Conservation (phyloP, 225 moss, liverwort and hornwort species). For the Pseudoscleropodium purum region DNA sequence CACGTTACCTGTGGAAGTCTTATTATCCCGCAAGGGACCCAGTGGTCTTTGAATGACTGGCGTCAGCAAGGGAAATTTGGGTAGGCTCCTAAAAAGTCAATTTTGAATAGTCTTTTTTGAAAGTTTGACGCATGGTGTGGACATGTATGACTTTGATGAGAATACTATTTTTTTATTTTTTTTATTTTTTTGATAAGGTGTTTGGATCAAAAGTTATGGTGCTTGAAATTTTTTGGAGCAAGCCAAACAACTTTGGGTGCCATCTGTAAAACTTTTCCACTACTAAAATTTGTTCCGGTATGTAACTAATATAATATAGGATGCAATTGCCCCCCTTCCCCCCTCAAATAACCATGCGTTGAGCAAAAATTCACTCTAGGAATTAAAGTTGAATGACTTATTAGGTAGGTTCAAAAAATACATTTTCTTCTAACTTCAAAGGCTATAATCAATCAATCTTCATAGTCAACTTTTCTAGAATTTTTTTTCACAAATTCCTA, state of each 20-base stretch:
- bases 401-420: accelerated
- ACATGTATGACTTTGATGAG: accelerated
- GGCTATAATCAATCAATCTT: no score
- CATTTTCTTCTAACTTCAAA: background rate
- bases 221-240: accelerated
- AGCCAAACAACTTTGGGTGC: accelerated
- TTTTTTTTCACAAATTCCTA: accelerated
- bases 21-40: no score
- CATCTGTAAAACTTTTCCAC: accelerated
- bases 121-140: background rate
- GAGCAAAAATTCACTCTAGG: background rate
- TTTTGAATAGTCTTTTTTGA: background rate
- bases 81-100: no score
- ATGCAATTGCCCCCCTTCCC: no score
- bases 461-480: background rate
- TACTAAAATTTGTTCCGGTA: accelerated
- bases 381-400: background rate
- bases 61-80: background rate
- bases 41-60: background rate
- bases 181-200: no score
- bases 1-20: background rate
- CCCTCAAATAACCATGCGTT: accelerated
- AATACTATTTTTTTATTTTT: background rate
- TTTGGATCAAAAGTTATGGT: background rate
- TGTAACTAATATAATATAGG: no score